A percentile compares a stretch with the other conserved stretches of the same genome.
Evolutionary conservation across 139 green algal genomes (phyloP).

Genomic region (Dunaliella sp.): DNA sequence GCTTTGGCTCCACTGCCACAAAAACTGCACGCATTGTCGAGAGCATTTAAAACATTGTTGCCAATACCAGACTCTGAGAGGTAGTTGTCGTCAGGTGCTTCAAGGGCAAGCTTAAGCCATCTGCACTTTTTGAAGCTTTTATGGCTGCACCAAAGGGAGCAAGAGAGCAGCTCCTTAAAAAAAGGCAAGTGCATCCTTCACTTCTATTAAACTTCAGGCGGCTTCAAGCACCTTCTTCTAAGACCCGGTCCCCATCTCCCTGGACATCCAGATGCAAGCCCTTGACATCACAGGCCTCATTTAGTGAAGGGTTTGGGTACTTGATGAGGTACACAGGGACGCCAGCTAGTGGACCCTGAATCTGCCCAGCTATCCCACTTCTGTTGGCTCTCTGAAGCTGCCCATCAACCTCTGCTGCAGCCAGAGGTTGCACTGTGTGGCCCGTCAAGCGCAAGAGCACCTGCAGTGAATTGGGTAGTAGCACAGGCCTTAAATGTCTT

Average conservation of each 20-base stretch:
- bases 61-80: too few relatives aligned
- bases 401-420: not conserved
- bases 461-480: not conserved
- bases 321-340: not conserved
- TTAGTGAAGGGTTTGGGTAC: not conserved
- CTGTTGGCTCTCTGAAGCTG: not conserved
- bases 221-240: too few relatives aligned
- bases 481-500: too few relatives aligned
- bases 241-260: not conserved
- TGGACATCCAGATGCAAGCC: not conserved
- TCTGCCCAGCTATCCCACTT: not conserved
- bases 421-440: not conserved
- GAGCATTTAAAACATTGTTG: too few relatives aligned
- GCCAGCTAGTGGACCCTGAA: not conserved
- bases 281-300: not conserved
- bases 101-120: too few relatives aligned
- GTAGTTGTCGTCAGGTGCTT: too few relatives aligned
- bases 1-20: not conserved
- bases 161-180: too few relatives aligned
- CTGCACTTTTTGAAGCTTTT: too few relatives aligned
- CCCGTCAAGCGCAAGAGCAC: not conserved
- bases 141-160: too few relatives aligned
- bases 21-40: not conserved
- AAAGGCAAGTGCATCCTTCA: too few relatives aligned
- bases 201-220: too few relatives aligned